A percentile compares a stretch with the other conserved stretches of the same genome.
Conservation (phyloP, 2,329 filamentous ascomycete species). For the Emergomyces africanus region DNA sequence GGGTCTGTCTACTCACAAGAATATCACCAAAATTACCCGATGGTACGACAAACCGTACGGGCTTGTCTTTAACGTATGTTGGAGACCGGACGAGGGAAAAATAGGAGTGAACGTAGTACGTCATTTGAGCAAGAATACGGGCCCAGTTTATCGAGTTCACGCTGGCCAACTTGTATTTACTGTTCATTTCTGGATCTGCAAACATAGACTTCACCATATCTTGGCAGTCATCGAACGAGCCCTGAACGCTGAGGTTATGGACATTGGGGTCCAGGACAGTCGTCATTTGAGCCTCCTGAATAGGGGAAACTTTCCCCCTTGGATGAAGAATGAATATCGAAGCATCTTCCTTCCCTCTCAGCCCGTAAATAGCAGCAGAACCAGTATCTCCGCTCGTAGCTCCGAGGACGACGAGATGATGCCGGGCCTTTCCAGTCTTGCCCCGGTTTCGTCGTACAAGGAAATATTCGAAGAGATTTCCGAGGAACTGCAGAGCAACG, state of each 20-base stretch:
- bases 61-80: conserved; percentile 44
- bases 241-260: conserved; percentile 78
- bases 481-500: conserved; percentile 81
- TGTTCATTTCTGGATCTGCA: conserved; percentile 71
- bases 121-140: conserved; percentile 88
- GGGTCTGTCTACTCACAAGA: conserved; percentile 34
- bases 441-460: conserved; percentile 32
- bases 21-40: conserved; percentile 97
- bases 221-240: conserved; percentile 90
- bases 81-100: conserved; percentile 58
- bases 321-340: conserved; percentile 92
- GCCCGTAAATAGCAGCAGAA: conserved; percentile 88
- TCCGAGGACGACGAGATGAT: conserved; percentile 76
- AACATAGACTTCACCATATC: conserved; percentile 93
- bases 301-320: conserved; percentile 76
- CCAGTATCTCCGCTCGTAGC: conserved; percentile 81
- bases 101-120: conserved; percentile 94
- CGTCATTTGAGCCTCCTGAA: conserved; percentile 96
- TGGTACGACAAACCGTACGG: conserved; percentile 73
- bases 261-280: conserved; percentile 84
- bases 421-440: conserved; percentile 43
- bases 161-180: conserved; percentile 69
- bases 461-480: conserved; percentile 62
- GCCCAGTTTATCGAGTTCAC: conserved; percentile 98
- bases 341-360: conserved; percentile 91